Percentiles rank a stretch among this genome's conserved stretches.
These are phyloP conservation scores for Ceraceosorus bombacis DNA, from an alignment of 1,284 basidiomycete genomes.

Conservation along the genomic window DNA sequence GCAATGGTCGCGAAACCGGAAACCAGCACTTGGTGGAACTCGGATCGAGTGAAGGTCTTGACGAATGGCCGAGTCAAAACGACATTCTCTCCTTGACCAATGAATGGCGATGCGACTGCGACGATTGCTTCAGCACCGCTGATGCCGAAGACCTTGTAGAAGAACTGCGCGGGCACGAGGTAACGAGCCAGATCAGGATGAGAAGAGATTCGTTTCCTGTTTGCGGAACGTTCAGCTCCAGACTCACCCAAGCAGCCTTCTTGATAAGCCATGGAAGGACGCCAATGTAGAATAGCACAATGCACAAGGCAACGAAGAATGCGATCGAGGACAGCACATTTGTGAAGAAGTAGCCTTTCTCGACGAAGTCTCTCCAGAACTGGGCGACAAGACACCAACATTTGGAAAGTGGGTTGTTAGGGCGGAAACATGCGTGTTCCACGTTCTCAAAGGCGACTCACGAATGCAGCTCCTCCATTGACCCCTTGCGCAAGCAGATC, in stretches of 20 bases:
- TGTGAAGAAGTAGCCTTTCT: slow-evolving; percentile 36
- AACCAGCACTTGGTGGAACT: slow-evolving; percentile 80
- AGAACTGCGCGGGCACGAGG: slow-evolving; percentile 52
- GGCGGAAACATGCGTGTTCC: not conserved
- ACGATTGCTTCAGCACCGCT: slow-evolving; percentile 81
- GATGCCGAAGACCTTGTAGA: slow-evolving; percentile 69
- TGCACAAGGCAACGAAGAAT: slow-evolving; percentile 58
- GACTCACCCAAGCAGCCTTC: slow-evolving; percentile 59
- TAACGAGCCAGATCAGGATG: no score
- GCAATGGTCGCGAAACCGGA: slow-evolving; percentile 78
- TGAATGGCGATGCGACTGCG: slow-evolving; percentile 81
- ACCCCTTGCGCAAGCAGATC: slow-evolving; percentile 38
- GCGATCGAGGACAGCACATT: slow-evolving; percentile 57
- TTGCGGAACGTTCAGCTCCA: no score
- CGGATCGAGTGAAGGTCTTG: slow-evolving; percentile 77
- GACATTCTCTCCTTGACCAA: slow-evolving; percentile 57
- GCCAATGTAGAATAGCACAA: slow-evolving; percentile 55
- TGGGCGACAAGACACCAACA: not conserved
- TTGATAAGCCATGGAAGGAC: slow-evolving; percentile 37
- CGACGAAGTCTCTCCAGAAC: not conserved
- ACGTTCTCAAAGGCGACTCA: slow-evolving; percentile 17
- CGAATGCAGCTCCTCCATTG: slow-evolving; percentile 38
- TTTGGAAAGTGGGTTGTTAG: not conserved
- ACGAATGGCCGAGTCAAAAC: slow-evolving; percentile 61
- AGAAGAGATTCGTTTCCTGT: no score